Evolutionary conservation across 306 rosid species (phyloP).

Genomic region (Parietaria judaica): DNA sequence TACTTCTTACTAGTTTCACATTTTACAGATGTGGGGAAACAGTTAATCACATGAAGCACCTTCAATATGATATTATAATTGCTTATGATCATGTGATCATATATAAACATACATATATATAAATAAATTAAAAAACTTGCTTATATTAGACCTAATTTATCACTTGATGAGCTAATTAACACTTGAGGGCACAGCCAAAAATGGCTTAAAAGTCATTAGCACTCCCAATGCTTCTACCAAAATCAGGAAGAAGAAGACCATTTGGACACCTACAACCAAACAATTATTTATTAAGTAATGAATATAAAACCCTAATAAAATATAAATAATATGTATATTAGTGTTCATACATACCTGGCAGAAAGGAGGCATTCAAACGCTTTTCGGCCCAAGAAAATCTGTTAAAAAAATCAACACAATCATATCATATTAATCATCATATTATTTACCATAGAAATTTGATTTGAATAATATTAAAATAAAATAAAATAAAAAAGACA

Average conservation of each 20-base stretch:
- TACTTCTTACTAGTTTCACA: too few species aligned
- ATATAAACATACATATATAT: too few species aligned
- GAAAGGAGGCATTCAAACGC: constrained; percentile 37
- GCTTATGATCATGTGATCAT: too few species aligned
- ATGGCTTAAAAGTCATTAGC: constrained; percentile 44
- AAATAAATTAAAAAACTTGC: too few species aligned
- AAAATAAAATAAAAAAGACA: not conserved
- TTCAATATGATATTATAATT: too few species aligned
- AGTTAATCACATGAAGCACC: too few species aligned
- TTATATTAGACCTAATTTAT: too few species aligned
- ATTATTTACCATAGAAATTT: not conserved
- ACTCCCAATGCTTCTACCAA: constrained; percentile 31
- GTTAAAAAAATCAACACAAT: constrained; percentile 16
- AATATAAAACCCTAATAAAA: not conserved
- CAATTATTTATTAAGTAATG: not conserved
- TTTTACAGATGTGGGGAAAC: too few species aligned
- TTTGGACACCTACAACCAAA: constrained; percentile 27
- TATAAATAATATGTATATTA: not conserved
- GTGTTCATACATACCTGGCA: constrained; percentile 37
- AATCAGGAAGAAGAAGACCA: constrained; percentile 42
- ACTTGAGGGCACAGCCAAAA: constrained; percentile 9
- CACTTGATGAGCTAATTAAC: too few species aligned
- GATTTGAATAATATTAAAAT: too few species aligned
- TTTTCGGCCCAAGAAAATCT: constrained; percentile 54
- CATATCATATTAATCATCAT: too few species aligned